Conservation (phyloP, 2,329 filamentous ascomycete genomes). For the Chaetomium globosum region DNA sequence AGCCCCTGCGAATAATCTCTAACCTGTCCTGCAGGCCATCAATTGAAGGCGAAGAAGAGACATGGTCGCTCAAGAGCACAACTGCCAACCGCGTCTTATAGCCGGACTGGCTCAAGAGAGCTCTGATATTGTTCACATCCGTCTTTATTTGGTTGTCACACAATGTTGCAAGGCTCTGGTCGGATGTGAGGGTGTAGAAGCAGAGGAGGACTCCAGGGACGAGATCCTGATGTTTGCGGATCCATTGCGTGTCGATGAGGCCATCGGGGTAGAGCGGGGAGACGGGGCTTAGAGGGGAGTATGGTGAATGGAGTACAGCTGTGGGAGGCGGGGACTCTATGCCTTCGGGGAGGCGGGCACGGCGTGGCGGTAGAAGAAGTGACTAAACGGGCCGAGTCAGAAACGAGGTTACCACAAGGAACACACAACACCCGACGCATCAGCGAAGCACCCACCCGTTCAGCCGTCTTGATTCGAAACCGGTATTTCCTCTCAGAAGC, state of each 20-base stretch:
- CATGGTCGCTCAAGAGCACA: constrained; percentile 73
- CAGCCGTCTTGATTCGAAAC: constrained; percentile 73
- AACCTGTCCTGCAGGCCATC: constrained; percentile 68
- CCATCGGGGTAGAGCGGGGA: constrained; percentile 89
- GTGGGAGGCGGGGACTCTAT: constrained; percentile 52
- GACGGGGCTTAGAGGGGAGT: constrained; percentile 83
- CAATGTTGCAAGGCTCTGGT: constrained; percentile 72
- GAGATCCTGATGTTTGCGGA: constrained; percentile 83
- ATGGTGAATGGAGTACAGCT: constrained; percentile 78
- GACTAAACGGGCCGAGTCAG: constrained; percentile 47
- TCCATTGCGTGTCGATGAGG: constrained; percentile 77
- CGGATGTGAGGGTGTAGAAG: constrained; percentile 76
- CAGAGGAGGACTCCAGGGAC: constrained; percentile 79
- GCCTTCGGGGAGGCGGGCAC: constrained; percentile 56
- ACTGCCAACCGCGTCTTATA: constrained; percentile 79
- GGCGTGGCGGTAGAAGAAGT: constrained; percentile 60
- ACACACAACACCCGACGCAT: background rate
- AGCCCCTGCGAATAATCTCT: constrained; percentile 75
- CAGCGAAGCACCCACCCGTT: constrained; percentile 68
- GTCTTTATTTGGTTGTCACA: constrained; percentile 85
- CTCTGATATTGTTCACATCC: constrained; percentile 79
- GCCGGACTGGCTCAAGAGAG: constrained; percentile 66
- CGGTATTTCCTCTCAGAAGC: constrained; percentile 52
- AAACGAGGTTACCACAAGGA: background rate
- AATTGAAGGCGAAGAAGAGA: constrained; percentile 47